Evolutionary conservation across 2,329 filamentous ascomycete species (phyloP).

Genomic region (Fusarium musae): DNA sequence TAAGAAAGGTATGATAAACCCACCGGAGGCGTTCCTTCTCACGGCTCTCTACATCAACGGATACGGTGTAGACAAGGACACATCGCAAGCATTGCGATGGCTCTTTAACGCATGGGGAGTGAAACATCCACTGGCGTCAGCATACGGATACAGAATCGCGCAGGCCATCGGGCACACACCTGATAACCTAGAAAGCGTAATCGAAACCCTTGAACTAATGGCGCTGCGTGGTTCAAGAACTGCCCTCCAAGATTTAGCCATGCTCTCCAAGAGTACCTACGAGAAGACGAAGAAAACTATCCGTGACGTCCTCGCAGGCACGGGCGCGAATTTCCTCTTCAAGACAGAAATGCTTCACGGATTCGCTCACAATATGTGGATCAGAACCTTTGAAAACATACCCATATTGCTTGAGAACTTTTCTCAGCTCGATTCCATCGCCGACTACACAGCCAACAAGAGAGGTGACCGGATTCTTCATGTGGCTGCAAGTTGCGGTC

Average conservation of each 20-base stretch:
- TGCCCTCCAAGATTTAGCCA: background rate
- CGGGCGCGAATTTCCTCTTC: background rate
- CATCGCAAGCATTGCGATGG: background rate
- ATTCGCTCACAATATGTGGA: background rate
- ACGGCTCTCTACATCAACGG: background rate
- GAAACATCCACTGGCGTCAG: background rate
- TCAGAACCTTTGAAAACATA: background rate
- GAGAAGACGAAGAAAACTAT: background rate
- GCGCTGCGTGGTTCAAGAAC: background rate
- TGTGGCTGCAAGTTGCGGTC: background rate
- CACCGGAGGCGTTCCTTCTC: background rate
- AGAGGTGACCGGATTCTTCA: background rate
- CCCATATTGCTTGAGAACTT: background rate
- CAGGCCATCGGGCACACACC: background rate
- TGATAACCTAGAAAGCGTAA: background rate
- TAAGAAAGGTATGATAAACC: background rate
- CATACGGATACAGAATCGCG: background rate
- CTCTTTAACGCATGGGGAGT: background rate
- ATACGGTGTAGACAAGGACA: background rate
- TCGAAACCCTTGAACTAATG: background rate
- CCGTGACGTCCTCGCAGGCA: background rate
- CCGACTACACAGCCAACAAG: background rate
- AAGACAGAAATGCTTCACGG: background rate
- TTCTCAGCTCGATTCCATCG: background rate
- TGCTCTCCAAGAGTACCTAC: background rate